Conservation (phyloP, 352 stramenopile species). For the Thalassiosira hispida region DNA sequence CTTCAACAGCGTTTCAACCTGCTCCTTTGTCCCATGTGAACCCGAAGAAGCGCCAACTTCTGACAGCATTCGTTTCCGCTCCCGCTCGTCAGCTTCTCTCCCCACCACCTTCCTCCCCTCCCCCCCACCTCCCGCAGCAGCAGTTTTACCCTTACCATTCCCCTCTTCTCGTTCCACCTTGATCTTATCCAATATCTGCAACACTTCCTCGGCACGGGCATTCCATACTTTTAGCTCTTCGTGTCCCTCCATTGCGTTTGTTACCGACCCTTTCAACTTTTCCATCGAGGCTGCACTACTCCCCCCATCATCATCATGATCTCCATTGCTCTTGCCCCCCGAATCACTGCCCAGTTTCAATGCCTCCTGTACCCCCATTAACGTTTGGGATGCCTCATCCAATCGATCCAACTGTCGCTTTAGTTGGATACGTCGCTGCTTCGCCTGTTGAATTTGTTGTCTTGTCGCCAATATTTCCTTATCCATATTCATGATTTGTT, state of each 20-base stretch:
- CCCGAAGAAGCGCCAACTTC: conserved; percentile 19
- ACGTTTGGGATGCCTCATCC: conserved; percentile 17
- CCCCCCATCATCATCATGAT: neutral
- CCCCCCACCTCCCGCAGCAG: neutral
- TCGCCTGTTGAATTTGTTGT: conserved; percentile 39
- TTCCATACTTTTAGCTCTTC: conserved; percentile 55
- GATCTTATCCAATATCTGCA: conserved; percentile 59
- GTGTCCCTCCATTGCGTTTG: conserved; percentile 49
- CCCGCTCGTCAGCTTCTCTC: conserved; percentile 49
- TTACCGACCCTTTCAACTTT: conserved; percentile 35
- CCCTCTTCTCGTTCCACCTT: conserved; percentile 44
- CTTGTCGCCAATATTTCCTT: conserved; percentile 42
- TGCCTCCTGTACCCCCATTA: conserved; percentile 28
- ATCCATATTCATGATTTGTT: conserved; percentile 51
- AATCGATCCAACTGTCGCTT: conserved; percentile 34
- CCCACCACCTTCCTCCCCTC: conserved; percentile 6
- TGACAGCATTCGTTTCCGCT: conserved; percentile 33
- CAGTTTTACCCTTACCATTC: neutral
- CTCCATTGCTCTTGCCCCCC: neutral
- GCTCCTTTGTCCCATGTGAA: conserved; percentile 22
- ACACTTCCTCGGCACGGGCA: conserved; percentile 38
- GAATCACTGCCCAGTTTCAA: conserved; percentile 19
- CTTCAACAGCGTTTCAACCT: conserved; percentile 42
- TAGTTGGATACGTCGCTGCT: conserved; percentile 37
- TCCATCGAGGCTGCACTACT: conserved; percentile 8